A percentile compares a stretch with the other conserved stretches of the same genome.
Conservation (phyloP, 495 filamentous ascomycete genomes). For the Aspergillus ellipticus region DNA sequence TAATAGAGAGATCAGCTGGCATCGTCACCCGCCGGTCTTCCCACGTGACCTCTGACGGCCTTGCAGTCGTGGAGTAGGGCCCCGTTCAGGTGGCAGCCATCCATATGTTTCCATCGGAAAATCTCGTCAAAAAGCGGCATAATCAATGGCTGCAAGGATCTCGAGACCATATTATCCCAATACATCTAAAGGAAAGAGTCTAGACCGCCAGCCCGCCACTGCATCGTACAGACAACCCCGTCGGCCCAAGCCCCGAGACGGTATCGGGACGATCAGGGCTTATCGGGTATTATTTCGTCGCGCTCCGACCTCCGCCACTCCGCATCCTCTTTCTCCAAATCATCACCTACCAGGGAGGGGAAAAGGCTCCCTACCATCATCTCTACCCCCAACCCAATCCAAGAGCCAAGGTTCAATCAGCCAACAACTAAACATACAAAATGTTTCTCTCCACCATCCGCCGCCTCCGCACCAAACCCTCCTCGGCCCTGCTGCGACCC, state of each 20-base stretch:
- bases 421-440: background rate
- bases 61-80: no score
- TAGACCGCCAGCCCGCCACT: background rate
- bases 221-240: background rate
- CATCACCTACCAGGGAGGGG: background rate
- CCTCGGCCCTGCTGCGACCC: background rate
- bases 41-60: no score
- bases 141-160: no score
- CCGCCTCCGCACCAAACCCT: background rate
- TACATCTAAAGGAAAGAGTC: background rate
- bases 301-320: conserved; percentile 11
- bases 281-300: conserved; percentile 16
- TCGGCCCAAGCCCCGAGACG: conserved; percentile 8
- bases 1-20: background rate
- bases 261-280: conserved; percentile 34
- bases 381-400: no score
- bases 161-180: no score
- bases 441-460: background rate
- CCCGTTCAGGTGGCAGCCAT: no score
- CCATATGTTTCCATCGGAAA: no score
- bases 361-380: background rate
- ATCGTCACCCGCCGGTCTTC: background rate
- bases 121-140: no score
- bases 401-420: no score
- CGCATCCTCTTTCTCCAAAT: conserved; percentile 2